Percentiles rank a stretch among this genome's conserved stretches.
Conservation (phyloP, 768 basidiomycete genomes). For the Tylopilus vinaceipallidus region DNA sequence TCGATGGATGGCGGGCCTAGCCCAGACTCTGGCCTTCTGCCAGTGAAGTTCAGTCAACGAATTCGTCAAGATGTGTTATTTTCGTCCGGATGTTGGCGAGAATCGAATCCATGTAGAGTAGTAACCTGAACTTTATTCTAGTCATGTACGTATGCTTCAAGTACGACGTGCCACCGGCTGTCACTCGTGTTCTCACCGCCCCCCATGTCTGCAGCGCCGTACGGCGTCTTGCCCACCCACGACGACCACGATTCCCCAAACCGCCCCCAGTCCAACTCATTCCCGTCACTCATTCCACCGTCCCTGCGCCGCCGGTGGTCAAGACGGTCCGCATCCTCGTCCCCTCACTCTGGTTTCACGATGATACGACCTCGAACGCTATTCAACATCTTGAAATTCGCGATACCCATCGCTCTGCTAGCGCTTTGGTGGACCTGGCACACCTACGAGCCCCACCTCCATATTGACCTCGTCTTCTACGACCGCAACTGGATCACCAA, state of each 20-base stretch:
- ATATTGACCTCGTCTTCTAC: conserved; percentile 83
- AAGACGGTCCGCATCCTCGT: neutral
- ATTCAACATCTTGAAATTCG: conserved; percentile 41
- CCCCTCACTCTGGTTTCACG: neutral
- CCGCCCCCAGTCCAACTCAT: neutral
- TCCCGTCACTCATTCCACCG: neutral
- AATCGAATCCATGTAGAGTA: no score
- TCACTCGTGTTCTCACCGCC: no score
- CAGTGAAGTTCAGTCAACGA: no score
- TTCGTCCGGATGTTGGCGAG: no score
- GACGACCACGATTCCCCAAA: conserved; percentile 8
- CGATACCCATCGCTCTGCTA: conserved; percentile 34
- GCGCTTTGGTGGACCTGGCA: conserved; percentile 40
- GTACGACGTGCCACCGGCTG: no score
- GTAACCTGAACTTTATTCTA: no score
- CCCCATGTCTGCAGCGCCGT: conserved; percentile 14
- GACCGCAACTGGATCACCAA: conserved; percentile 67
- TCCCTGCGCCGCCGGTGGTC: conserved; percentile 11
- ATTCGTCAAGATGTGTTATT: no score
- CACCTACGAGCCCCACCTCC: conserved; percentile 64
- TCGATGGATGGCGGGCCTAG: no score
- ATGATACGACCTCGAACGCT: conserved; percentile 34
- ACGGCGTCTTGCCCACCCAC: conserved; percentile 9
- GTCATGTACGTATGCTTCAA: no score
- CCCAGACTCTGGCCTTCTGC: no score